Conservation (phyloP, 257 asterid species). For the Linaria vulgaris region DNA sequence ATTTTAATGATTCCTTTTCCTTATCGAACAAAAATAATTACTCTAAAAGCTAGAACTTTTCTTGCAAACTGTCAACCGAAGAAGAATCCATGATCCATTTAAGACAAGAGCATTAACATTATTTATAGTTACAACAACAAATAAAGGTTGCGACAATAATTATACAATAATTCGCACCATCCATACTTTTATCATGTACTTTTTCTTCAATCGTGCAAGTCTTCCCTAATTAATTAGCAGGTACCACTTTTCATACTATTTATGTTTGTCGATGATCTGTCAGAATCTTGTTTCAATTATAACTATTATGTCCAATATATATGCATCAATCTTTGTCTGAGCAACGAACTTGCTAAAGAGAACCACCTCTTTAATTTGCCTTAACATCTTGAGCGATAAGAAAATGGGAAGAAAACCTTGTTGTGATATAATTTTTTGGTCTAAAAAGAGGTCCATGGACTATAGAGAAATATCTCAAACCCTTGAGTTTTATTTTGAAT, state of each 20-base stretch:
- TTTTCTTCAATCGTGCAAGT: conserved; percentile 39
- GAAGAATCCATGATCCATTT: conserved; percentile 21
- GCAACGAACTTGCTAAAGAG: not conserved
- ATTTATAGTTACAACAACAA: conserved; percentile 22
- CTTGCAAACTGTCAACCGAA: conserved; percentile 30
- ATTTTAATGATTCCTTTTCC: too few species aligned
- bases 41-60: too few species aligned
- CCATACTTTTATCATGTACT: conserved; percentile 30
- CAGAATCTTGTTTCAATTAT: conserved; percentile 39
- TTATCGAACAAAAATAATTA: too few species aligned
- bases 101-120: conserved; percentile 19
- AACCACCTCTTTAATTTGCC: not conserved
- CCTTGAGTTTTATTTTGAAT: conserved; percentile 43
- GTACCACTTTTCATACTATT: conserved; percentile 26
- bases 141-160: conserved; percentile 31
- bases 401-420: conserved; percentile 68
- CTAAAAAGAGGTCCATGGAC: conserved; percentile 79
- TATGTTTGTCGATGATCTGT: conserved; percentile 36
- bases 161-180: conserved; percentile 30
- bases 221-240: conserved; percentile 27
- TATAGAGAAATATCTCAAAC: conserved; percentile 61
- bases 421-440: too few species aligned
- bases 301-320: conserved; percentile 14
- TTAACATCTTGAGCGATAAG: not conserved
- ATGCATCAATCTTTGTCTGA: conserved; percentile 1